phyloP scores from a whole-genome alignment of 768 basidiomycete genomes.

The Psilocybe tampanensis region DNA sequence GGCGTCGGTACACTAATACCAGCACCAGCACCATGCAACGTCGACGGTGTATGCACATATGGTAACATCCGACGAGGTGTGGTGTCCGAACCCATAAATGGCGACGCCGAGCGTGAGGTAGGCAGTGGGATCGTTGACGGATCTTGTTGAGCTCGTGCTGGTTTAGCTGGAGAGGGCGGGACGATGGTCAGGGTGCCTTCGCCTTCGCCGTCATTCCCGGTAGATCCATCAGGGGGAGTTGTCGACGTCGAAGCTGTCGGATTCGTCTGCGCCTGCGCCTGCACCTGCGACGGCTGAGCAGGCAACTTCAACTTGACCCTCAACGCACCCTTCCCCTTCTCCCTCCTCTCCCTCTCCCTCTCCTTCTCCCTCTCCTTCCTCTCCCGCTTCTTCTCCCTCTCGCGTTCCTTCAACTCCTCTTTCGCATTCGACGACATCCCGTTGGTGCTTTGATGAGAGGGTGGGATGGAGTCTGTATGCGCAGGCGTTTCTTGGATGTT shows the following conservation, averaged over 20 bases:
- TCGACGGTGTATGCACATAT: background rate
- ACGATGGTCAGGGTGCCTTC: too few relatives aligned
- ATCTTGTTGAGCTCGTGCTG: conserved; percentile 1
- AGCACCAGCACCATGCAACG: background rate
- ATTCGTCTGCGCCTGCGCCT: background rate
- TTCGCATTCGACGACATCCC: too few relatives aligned
- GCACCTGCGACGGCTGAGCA: background rate
- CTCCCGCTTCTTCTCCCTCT: conserved; percentile 25
- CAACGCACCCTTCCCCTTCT: conserved; percentile 19
- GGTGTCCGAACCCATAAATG: conserved; percentile 13
- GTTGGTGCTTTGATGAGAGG: background rate
- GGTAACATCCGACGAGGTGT: background rate
- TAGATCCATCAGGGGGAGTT: background rate
- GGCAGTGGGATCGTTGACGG: conserved; percentile 24
- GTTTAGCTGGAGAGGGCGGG: background rate
- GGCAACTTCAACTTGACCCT: conserved; percentile 28
- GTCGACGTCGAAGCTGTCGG: background rate
- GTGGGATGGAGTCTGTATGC: conserved; percentile 1
- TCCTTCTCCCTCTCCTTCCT: conserved; percentile 26
- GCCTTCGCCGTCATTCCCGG: background rate
- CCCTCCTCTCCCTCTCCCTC: conserved; percentile 17
- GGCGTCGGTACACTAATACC: background rate
- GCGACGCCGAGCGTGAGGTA: conserved; percentile 25
- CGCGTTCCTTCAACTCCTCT: conserved; percentile 26
- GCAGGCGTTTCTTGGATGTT: conserved; percentile 52